phyloP scores from a whole-genome alignment of 1,139 yeast species.

The Wickerhamomyces sp. region DNA sequence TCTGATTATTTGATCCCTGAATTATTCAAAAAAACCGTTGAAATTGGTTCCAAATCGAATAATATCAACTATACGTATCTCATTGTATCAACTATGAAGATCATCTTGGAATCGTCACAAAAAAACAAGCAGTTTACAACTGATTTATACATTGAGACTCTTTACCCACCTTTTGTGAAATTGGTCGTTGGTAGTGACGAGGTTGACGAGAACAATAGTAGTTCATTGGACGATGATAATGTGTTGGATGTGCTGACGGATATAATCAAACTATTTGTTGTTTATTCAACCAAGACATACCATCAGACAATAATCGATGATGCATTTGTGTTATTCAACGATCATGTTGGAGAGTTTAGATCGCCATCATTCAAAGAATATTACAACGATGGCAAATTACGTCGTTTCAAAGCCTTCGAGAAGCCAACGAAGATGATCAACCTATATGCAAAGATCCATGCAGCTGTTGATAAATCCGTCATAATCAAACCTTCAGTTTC shows the following conservation, averaged over 20 bases:
- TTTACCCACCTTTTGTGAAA: slow-evolving; percentile 11
- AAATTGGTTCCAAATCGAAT: slow-evolving; percentile 3
- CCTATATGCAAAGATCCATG: slow-evolving; percentile 44
- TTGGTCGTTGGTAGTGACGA: slow-evolving; percentile 5
- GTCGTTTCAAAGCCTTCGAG: slow-evolving; percentile 25
- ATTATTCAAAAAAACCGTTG: slow-evolving; percentile 38
- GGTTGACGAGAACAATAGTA: not conserved
- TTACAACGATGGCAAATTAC: slow-evolving; percentile 16
- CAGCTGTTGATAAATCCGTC: slow-evolving; percentile 40
- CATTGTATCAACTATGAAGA: slow-evolving; percentile 15
- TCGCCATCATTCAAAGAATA: no score
- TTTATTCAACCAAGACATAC: slow-evolving; percentile 19
- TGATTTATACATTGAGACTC: slow-evolving; percentile 13
- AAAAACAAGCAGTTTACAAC: slow-evolving; percentile 13
- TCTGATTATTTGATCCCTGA: slow-evolving; percentile 48
- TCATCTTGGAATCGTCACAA: slow-evolving; percentile 13
- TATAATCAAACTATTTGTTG: slow-evolving; percentile 27
- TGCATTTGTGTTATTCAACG: slow-evolving; percentile 27
- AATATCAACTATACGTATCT: slow-evolving; percentile 11
- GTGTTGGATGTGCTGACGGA: slow-evolving; percentile 27
- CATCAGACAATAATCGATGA: slow-evolving; percentile 34
- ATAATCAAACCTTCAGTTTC: slow-evolving; percentile 11
- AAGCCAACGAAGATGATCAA: slow-evolving; percentile 38
- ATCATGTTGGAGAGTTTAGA: slow-evolving; percentile 5
- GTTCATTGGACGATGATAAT: slow-evolving; percentile 14